A percentile compares a stretch with the other conserved stretches of the same genome.
Conservation (phyloP, 2,329 filamentous ascomycete species). For the Fusarium sp. region DNA sequence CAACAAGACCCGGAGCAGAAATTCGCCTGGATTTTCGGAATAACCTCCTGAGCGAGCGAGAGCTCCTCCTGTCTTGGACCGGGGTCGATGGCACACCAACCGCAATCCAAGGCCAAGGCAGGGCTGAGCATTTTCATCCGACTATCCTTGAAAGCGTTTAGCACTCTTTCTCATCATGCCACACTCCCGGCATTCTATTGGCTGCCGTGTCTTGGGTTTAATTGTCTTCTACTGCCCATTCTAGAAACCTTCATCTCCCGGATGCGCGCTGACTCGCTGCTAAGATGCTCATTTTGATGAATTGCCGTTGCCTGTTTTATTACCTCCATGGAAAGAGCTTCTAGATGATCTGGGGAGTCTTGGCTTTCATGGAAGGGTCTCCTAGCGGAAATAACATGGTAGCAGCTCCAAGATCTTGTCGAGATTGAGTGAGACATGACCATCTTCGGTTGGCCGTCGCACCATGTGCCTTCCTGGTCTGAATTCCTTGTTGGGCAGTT, state of each 20-base stretch:
- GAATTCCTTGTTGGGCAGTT: not conserved
- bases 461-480: slow-evolving; percentile 8
- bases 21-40: not conserved
- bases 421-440: slow-evolving; percentile 18
- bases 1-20: not conserved
- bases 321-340: not conserved
- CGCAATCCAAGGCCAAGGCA: slow-evolving; percentile 26
- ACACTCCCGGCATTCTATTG: slow-evolving; percentile 25
- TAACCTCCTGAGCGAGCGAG: slow-evolving; percentile 3
- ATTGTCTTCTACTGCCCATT: slow-evolving; percentile 39
- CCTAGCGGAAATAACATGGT: slow-evolving; percentile 27
- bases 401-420: slow-evolving; percentile 10
- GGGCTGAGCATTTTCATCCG: slow-evolving; percentile 32
- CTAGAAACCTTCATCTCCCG: slow-evolving; percentile 44
- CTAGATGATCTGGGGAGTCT: slow-evolving; percentile 1
- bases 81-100: not conserved
- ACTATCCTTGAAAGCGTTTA: slow-evolving; percentile 29
- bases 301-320: not conserved
- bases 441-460: slow-evolving; percentile 7
- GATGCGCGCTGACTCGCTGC: slow-evolving; percentile 14
- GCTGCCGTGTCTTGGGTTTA: slow-evolving; percentile 7
- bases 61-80: slow-evolving; percentile 3
- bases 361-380: slow-evolving; percentile 2
- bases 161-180: slow-evolving; percentile 9
- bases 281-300: slow-evolving; percentile 11